A percentile compares a stretch with the other conserved stretches of the same genome.
phyloP scores from a whole-genome alignment of 2,329 filamentous ascomycete species.

The Colletotrichum australisinense region DNA sequence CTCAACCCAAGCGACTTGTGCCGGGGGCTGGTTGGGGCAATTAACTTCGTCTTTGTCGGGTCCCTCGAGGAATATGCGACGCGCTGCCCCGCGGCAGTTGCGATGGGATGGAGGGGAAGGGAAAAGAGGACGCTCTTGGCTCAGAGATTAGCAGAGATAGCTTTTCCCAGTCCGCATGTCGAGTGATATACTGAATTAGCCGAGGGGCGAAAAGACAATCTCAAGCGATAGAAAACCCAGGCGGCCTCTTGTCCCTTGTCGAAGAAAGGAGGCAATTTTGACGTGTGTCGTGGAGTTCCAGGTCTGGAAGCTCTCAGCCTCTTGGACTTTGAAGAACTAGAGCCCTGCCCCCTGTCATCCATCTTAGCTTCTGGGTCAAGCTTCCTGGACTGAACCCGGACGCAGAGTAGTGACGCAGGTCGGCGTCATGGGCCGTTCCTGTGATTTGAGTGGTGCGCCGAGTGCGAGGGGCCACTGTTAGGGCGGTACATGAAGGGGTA shows the following conservation, averaged over 20 bases:
- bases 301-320: slow-evolving; percentile 24
- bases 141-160: neutral
- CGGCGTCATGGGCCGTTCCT: slow-evolving; percentile 28
- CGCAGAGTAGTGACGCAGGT: slow-evolving; percentile 25
- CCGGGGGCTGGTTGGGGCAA: neutral
- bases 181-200: neutral
- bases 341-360: slow-evolving; percentile 28
- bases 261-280: slow-evolving; percentile 29
- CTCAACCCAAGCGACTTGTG: neutral
- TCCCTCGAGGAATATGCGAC: slow-evolving; percentile 9
- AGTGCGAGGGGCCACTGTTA: slow-evolving; percentile 19
- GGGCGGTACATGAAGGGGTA: slow-evolving; percentile 12
- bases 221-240: slow-evolving; percentile 15
- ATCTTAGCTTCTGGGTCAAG: slow-evolving; percentile 37
- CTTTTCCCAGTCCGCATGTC: slow-evolving; percentile 4
- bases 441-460: slow-evolving; percentile 29
- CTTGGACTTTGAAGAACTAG: slow-evolving; percentile 1
- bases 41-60: slow-evolving; percentile 5
- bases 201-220: slow-evolving; percentile 12
- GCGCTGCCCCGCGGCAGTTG: slow-evolving; percentile 11
- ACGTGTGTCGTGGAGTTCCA: slow-evolving; percentile 31
- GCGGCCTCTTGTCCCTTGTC: slow-evolving; percentile 31
- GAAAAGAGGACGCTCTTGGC: slow-evolving; percentile 5
- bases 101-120: neutral
- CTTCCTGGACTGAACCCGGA: slow-evolving; percentile 30